Conservation (phyloP, 2,329 filamentous ascomycete genomes). For the Fonsecaea nubica region DNA sequence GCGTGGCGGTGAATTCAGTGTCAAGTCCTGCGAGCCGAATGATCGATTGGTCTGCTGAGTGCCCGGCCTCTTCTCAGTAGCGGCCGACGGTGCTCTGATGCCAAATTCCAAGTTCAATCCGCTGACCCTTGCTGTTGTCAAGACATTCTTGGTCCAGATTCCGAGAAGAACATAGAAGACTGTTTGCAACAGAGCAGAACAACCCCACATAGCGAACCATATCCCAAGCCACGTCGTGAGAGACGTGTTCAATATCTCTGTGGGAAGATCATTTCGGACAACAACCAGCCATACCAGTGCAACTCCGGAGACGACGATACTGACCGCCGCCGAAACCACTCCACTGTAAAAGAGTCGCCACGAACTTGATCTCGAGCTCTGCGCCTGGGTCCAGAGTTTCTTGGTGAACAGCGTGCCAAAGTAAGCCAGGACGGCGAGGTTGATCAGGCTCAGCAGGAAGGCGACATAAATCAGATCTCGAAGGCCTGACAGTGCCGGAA, state of each 20-base stretch:
- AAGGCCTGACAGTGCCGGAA: constrained; percentile 23
- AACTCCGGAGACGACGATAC: constrained; percentile 31
- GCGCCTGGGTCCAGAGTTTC: constrained; percentile 26
- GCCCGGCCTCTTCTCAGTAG: constrained; percentile 18
- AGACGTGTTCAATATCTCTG: constrained; percentile 21
- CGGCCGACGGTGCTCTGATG: constrained; percentile 28
- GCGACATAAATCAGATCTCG: constrained; percentile 36
- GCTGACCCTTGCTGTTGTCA: constrained; percentile 28
- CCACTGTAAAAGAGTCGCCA: constrained; percentile 31
- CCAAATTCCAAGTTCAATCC: constrained; percentile 34
- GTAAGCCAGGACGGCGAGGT: constrained; percentile 28
- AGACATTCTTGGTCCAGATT: constrained; percentile 32
- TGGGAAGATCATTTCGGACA: constrained; percentile 28
- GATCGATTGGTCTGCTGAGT: constrained; percentile 31
- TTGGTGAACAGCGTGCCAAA: constrained; percentile 31
- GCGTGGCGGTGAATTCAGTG: constrained; percentile 38
- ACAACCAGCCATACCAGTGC: constrained; percentile 36
- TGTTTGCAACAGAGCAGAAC: constrained; percentile 25
- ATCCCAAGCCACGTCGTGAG: constrained; percentile 28
- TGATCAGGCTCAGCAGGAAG: constrained; percentile 32
- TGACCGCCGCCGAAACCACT: constrained; percentile 18
- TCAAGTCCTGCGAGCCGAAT: constrained; percentile 38
- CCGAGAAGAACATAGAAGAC: constrained; percentile 32
- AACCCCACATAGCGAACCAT: constrained; percentile 38
- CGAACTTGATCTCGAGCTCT: constrained; percentile 20